These are phyloP conservation scores for Selenicereus undatus DNA, from an alignment of 148 eudicot species.

Conservation along the genomic window DNA sequence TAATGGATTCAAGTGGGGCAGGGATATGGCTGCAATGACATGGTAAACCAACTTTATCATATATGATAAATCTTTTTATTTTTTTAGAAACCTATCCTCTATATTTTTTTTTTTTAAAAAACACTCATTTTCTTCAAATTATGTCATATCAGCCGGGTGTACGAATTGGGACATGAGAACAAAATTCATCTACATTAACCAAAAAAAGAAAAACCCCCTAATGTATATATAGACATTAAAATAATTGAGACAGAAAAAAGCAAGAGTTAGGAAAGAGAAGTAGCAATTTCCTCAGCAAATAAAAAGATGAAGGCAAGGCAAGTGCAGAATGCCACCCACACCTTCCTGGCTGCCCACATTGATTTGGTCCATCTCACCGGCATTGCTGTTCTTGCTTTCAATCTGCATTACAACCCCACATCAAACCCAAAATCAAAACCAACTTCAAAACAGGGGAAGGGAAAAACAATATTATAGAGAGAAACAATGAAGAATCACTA, in stretches of 20 bases:
- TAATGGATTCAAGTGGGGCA: too few relatives aligned
- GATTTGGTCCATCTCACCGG: conserved; percentile 10
- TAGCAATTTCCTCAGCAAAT: conserved; percentile 16
- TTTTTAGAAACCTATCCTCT: too few relatives aligned
- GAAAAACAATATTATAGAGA: too few relatives aligned
- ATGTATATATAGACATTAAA: background rate
- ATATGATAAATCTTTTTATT: too few relatives aligned
- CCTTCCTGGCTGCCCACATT: conserved; percentile 5
- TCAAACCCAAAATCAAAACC: background rate
- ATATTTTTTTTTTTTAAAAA: too few relatives aligned
- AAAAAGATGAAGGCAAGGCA: conserved; percentile 13
- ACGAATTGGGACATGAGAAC: too few relatives aligned
- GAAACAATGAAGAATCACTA: too few relatives aligned
- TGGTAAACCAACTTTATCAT: too few relatives aligned
- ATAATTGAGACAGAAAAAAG: background rate
- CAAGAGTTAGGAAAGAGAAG: background rate
- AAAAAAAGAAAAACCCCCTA: background rate
- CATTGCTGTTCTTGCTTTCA: conserved; percentile 8
- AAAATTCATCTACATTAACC: too few relatives aligned
- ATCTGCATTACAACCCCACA: background rate
- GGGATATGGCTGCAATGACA: too few relatives aligned
- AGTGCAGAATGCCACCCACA: conserved; percentile 7
- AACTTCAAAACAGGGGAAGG: background rate
- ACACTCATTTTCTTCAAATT: too few relatives aligned
- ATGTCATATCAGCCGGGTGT: too few relatives aligned